Evolutionary conservation across 208 protist species (phyloP), one percentile per base, ranked within the genome.

Genomic region (Naegleria gruberi): DNA sequence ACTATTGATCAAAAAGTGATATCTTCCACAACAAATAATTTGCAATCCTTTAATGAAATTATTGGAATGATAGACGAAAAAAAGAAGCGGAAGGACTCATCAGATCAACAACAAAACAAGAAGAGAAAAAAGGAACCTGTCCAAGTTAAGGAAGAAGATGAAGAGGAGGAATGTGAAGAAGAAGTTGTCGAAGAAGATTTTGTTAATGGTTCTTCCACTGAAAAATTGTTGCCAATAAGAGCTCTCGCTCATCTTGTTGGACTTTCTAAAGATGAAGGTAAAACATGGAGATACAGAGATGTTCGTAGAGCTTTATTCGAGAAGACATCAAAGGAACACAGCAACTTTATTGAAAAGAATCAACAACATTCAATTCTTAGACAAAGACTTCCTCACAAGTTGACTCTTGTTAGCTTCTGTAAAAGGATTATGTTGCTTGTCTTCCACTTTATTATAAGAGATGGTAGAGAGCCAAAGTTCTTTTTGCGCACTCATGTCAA

Each of bases 401-500:
- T 87, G n/a, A 55, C 43, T 0, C 15, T 87, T 1, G 41, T 34
- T 5, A 34, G n/a, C 23, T 87, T 87, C 37, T 46, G 43, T n/a
- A 87, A 87, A 12, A 15, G 83, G 26, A 45, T 87, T 17, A 55
- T 87, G 43, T 19, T 87, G 40, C 15, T 87, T 10, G 83, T 87
- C 8, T 87, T 55, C n/a, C 83, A 87, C 30, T 87, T 87, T 12
- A 87, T 87, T 55, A 41, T 87, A 12, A 46, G 83, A 55, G 83
- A 87, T 87, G 83, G 83, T 40, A 87, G 43, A 87, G 83, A 87
- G 0, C 83, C 83, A 40, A 87, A 87, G 44, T 87, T 87, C 42
- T 87, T 30, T 30, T 7, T 5, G 6, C 0, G 30, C 1, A n/a
- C 6, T 15, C 19, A 34, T 55, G 83, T 87, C 0, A 51, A 19